Base-by-base conservation (phyloP, 1,139 yeast species). In the Kluyveromyces marxianus region DNA sequence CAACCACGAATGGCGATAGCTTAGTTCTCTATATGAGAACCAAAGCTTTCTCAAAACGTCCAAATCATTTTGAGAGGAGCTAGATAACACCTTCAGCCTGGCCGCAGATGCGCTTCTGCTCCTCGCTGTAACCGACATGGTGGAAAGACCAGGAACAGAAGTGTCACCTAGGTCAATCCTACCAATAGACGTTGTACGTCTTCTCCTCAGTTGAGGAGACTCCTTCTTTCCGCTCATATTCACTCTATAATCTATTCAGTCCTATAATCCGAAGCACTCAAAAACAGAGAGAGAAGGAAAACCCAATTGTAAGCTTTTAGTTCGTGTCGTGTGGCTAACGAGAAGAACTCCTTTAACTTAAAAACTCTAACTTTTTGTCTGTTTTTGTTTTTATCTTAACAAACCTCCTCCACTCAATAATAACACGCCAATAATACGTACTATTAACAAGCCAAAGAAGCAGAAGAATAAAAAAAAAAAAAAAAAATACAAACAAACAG, bases 1-100 rank as follows among this genome's bases (percentile, higher is more conserved):
- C 37, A 87, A 63, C 97, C 97, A 90, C 7, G 95, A 78, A 59
- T 86, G 84, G 51, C 88, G 74, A 59, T 76, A 79, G 47, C 77
- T 65, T 54, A 84, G 67, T 56, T 86, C 92, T 37, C 75, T 72
- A 53, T 75, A 76, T 0, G 78, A 75, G 21, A 78, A 61, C 69
- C 76, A 69, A 40, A 81, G 62, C 57, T 81, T 81, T 26, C 64
- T 63, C 26, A 56, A 30, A 7, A 57, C 39, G 42, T 56, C 62
- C 25, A 44, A 47, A 46, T 58, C 62, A 41, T 52, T 53, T 26
- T 49, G 43, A 5, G 55, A 47, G 3, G 46, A 37, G 38, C 51
- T 53, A 28, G 57, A 48, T 26, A 59, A 46, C 35, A 53, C 54
- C 42, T 48, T 48, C 49, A 56, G 46, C 44, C 63, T 51, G 36